Conservation (phyloP, 2,329 filamentous ascomycete species). For the Didymella exigua region DNA sequence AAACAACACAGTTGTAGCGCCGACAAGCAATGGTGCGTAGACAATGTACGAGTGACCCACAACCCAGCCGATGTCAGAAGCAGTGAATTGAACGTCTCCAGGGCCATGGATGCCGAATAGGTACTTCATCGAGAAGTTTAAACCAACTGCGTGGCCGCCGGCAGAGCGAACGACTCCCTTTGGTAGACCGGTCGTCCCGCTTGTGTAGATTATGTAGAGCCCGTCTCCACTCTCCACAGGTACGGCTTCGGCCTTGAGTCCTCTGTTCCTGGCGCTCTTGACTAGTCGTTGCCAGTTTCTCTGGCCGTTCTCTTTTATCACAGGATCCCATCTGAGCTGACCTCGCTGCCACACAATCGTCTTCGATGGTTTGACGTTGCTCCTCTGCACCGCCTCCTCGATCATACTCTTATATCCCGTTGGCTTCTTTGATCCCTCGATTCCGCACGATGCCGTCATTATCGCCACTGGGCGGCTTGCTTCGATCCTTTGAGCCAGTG, state of each 20-base stretch:
- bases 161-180: slow-evolving; percentile 85
- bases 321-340: slow-evolving; percentile 72
- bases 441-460: slow-evolving; percentile 89
- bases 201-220: slow-evolving; percentile 91
- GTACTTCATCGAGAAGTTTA: slow-evolving; percentile 81
- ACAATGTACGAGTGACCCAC: slow-evolving; percentile 79
- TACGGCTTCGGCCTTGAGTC: slow-evolving; percentile 73
- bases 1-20: slow-evolving; percentile 84
- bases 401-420: slow-evolving; percentile 77
- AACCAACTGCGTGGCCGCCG: slow-evolving; percentile 83
- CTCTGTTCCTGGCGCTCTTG: slow-evolving; percentile 70
- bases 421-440: slow-evolving; percentile 82
- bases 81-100: slow-evolving; percentile 80
- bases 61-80: slow-evolving; percentile 91
- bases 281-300: slow-evolving; percentile 80
- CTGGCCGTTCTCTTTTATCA: slow-evolving; percentile 71
- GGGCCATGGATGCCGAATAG: slow-evolving; percentile 82
- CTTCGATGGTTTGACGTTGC: slow-evolving; percentile 72
- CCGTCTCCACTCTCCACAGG: slow-evolving; percentile 77
- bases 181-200: slow-evolving; percentile 78
- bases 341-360: slow-evolving; percentile 86
- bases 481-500: slow-evolving; percentile 87
- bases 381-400: slow-evolving; percentile 71
- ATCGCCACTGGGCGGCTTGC: slow-evolving; percentile 76
- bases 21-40: slow-evolving; percentile 83